A percentile compares a stretch with the other conserved stretches of the same genome.
phyloP scores from a whole-genome alignment of 1,139 yeast species.

The Candida glucosophila region DNA sequence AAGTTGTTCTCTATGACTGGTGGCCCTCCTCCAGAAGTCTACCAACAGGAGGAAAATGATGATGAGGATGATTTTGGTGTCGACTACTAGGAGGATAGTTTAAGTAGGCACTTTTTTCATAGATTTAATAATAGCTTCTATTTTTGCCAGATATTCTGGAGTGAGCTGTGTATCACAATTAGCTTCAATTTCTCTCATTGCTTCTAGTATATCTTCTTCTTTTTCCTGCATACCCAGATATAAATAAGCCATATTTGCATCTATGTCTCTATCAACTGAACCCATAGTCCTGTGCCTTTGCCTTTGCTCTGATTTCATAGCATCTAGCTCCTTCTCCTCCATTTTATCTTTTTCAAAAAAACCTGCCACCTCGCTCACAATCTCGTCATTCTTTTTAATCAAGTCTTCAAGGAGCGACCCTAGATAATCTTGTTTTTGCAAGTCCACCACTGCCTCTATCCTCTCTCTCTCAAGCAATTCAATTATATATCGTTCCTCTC shows the following conservation, averaged over 20 bases:
- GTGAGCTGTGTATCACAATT: slow-evolving; percentile 5
- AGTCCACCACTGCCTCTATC: slow-evolving; percentile 28
- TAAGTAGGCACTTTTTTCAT: slow-evolving; percentile 11
- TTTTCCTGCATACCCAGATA: slow-evolving; percentile 7
- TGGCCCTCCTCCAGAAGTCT: slow-evolving; percentile 11
- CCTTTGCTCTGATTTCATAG: slow-evolving; percentile 5
- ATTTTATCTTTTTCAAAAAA: slow-evolving; percentile 20
- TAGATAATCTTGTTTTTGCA: slow-evolving; percentile 36
- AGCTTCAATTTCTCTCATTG: slow-evolving; percentile 5
- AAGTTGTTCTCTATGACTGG: slow-evolving; percentile 31
- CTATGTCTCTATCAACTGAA: slow-evolving; percentile 9
- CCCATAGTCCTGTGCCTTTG: slow-evolving; percentile 9
- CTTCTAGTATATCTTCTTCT: slow-evolving; percentile 5
- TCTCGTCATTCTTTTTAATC: slow-evolving; percentile 30
- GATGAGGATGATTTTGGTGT: background rate
- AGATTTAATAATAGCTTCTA: slow-evolving; percentile 13
- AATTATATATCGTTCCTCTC: slow-evolving; percentile 8
- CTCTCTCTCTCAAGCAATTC: slow-evolving; percentile 26
- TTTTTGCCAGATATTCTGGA: slow-evolving; percentile 10
- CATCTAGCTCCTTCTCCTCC: slow-evolving; percentile 7
- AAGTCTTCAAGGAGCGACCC: slow-evolving; percentile 25
- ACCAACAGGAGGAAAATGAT: background rate
- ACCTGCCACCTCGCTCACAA: slow-evolving; percentile 30
- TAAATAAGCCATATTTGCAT: slow-evolving; percentile 9
- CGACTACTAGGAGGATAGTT: background rate